These are phyloP conservation scores for Vicia faba DNA, from an alignment of 306 rosid species.

Conservation along the genomic window DNA sequence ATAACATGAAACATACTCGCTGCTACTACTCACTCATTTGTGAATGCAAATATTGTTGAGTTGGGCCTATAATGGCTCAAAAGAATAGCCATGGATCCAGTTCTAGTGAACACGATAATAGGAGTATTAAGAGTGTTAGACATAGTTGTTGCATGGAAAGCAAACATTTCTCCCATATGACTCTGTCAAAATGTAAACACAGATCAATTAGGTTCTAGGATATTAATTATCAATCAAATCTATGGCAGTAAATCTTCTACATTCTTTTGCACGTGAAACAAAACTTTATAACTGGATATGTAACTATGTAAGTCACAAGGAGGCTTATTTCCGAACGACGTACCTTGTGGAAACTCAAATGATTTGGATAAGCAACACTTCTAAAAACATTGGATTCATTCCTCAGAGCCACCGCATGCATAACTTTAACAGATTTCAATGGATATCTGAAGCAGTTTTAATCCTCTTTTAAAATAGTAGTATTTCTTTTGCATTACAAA, in stretches of 20 bases:
- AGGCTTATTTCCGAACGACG: constrained; percentile 13
- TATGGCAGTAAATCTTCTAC: constrained; percentile 12
- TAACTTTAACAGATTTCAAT: constrained; percentile 90
- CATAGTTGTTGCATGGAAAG: constrained; percentile 89
- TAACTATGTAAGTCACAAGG: constrained; percentile 13
- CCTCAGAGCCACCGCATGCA: constrained; percentile 88
- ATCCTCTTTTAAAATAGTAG: constrained; percentile 26
- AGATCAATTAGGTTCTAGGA: constrained; percentile 26
- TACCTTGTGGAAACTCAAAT: constrained; percentile 54
- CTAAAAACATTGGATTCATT: constrained; percentile 65
- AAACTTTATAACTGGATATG: constrained; percentile 16
- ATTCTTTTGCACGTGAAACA: constrained; percentile 6
- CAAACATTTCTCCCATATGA: constrained; percentile 89
- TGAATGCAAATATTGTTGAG: constrained; percentile 96
- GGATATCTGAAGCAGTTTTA: constrained; percentile 68
- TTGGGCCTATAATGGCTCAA: constrained; percentile 86
- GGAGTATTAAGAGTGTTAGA: constrained; percentile 81
- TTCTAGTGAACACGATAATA: constrained; percentile 86
- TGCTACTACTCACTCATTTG: constrained; percentile 76
- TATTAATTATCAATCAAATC: constrained; percentile 22
- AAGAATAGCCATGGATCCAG: constrained; percentile 92
- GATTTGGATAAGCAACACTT: constrained; percentile 52
- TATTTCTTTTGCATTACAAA: constrained; percentile 19
- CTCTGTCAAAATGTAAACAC: constrained; percentile 57
- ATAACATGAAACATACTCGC: not conserved